Evolutionary conservation across 331 rosid genomes (phyloP), one percentile per base, ranked within the genome.

Genomic region (Cucumis variabilis): DNA sequence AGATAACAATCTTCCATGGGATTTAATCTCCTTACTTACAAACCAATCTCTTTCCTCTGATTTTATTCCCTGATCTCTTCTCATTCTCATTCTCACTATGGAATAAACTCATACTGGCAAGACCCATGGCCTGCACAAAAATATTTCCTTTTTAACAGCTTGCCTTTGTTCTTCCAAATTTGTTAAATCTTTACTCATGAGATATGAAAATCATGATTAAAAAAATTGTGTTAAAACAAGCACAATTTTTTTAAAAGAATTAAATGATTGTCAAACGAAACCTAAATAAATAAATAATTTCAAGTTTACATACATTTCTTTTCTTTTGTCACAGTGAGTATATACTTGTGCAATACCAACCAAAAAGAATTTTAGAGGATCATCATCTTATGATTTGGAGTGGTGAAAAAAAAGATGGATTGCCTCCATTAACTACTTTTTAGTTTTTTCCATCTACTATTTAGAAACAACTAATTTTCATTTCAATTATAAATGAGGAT

Each of bases 101-200:
- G 94, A 69, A 84, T 80, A 89, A 89, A 91, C n/a, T 92, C 94
- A 67, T 89, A 94, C 74, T 67, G 93, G 86, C 98, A 94, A 89
- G 95, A 90, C 62, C 13, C 91, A 83, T 93, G 89, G 85, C 97
- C 98, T 94, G 92, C 90, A 90, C 13, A 53, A 17, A 86, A 85
- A 87, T 65, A 90, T 55, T 55, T 55, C 1, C 20, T 15, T 55
- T 55, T 55, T 55, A 55, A 55, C 5, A 15, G 16, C 63, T 55
- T 55, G 7, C 63, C 4, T 55, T 55, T 55, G 11, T 62, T 7
- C 67, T 33, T 62, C 19, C 3, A 62, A 62, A 62, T 62, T 62
- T 62, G 67, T 62, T 2, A 4, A 60, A 60, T 60, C n/a, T 19
- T 60, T 60, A 19, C 20, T 19, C 62, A 19, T 0, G 66, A 60